phyloP scores from a whole-genome alignment of 2,329 filamentous ascomycete species.

The Ascochyta fabae region DNA sequence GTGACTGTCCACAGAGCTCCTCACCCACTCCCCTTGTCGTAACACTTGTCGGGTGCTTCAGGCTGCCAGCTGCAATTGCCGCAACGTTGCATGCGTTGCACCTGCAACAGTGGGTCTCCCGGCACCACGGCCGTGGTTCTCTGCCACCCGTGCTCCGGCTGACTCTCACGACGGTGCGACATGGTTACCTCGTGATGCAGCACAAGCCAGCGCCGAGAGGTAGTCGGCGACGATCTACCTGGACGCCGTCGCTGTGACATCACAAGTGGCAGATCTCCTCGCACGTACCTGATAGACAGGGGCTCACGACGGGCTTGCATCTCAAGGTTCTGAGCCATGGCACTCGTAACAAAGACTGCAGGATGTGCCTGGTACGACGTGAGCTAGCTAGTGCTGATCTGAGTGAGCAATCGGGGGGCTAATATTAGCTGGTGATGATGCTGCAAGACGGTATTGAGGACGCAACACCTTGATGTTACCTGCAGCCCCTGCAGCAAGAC shows the following conservation, averaged over 20 bases:
- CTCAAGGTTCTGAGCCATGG: background rate
- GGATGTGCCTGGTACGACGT: constrained; percentile 13
- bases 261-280: constrained; percentile 3
- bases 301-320: background rate
- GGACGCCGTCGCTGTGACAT: constrained; percentile 4
- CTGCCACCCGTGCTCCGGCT: background rate
- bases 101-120: background rate
- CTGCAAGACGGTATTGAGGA: constrained; percentile 4
- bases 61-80: background rate
- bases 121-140: constrained; percentile 6
- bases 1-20: background rate
- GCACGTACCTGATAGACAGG: constrained; percentile 1
- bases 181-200: background rate
- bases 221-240: constrained; percentile 2
- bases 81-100: background rate
- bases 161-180: background rate
- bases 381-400: constrained; percentile 12
- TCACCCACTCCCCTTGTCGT: background rate
- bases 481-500: constrained; percentile 8
- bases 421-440: constrained; percentile 12
- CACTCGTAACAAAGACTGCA: background rate
- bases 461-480: constrained; percentile 6
- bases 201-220: background rate
- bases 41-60: background rate
- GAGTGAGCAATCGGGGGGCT: background rate